Base-by-base conservation (phyloP, 441 rosid genomes). In the Adansonia grandidieri region DNA sequence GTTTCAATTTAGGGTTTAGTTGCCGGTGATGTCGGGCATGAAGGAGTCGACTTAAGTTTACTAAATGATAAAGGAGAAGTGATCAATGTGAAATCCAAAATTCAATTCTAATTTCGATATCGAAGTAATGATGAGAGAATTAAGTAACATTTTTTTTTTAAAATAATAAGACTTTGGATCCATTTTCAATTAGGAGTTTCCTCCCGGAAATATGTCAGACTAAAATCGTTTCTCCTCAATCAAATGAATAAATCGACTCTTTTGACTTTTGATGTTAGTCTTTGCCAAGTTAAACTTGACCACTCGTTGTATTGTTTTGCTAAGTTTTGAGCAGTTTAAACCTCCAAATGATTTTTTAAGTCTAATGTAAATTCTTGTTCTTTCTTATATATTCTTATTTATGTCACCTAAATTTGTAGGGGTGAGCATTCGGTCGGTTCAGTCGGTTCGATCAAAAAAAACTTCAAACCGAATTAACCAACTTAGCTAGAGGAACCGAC, bases 41-140 rank as follows among this genome's bases (percentile, higher is more conserved):
- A 10, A 6, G 32, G 50, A 56, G 75, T 54, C n/a, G 62, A 53
- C 24, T n/a, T n/a, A 15, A 17, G 24, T 4, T 53, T 9, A 6
- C 28, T 14, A 56, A 40, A 14, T 73, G 17, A 57, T 73, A 73
- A 20, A 24, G 40, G 40, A 40, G 51, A 17, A 73, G 17, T 37
- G 10, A 11, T 73, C 50, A 11, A 54, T n/a, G 75, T 72, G 6
- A 37, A 37, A 72, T 72, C 40, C 1, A 50, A 2, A 71, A 71
- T n/a, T 72, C 11, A 2, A 15, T 71, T 71, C 19, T 48, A 50
- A 50, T 32, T 17, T 72, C 63, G 17, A 10, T 54, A n/a, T n/a
- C n/a, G 24, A 63, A 50, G 47, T 48, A 32, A 47, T 50, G 50
- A 24, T 11, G 45, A 48, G 11, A 19, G n/a, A 28, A 24, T 60